Base-by-base conservation (phyloP, 345 rosid species). In the Laguncularia racemosa region DNA sequence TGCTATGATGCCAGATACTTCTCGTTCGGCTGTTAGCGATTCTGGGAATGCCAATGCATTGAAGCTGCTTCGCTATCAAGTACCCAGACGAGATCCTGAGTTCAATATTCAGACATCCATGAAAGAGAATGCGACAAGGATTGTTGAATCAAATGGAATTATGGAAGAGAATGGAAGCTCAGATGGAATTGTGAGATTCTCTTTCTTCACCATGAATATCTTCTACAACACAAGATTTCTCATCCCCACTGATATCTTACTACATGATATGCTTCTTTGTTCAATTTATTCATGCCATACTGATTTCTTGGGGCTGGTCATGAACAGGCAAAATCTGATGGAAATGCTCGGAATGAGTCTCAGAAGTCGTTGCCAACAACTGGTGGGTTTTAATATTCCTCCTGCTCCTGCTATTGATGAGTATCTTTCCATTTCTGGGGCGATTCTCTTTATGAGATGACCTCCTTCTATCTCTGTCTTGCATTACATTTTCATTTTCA, bases 131-230 rank as follows among this genome's bases (percentile, higher is more conserved):
- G 73, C 69, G 61, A 56, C 66, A 52, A 72, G 53, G 48, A 57
- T 72, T 19, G 68, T 66, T 56, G 78, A 75, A 62, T 55, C 76
- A 56, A 75, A 46, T 58, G 48, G 50, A 64, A 60, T 65, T 52
- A 69, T 76, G 67, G 71, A 67, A 63, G 77, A 62, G 62, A 86
- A 76, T 64, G 59, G 47, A 66, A 61, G 55, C 46, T 66, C 81
- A 54, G 80, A 81, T 78, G 93, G 88, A 75, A 78, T 66, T 71
- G 97, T 90, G 78, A 78, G 95, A 69, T 71, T 7, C 48, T 48
- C 40, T 64, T 44, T 46, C 52, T 16, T 33, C 40, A 50, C 44
- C 53, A 26, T 20, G 50, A 15, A 16, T 62, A 44, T 46, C 19
- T n/a, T 50, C 19, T n/a, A 14, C 28, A 20, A 8, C 59, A 61